phyloP scores from a whole-genome alignment of 2,329 filamentous ascomycete species.

The Ceratocystis huliohia region DNA sequence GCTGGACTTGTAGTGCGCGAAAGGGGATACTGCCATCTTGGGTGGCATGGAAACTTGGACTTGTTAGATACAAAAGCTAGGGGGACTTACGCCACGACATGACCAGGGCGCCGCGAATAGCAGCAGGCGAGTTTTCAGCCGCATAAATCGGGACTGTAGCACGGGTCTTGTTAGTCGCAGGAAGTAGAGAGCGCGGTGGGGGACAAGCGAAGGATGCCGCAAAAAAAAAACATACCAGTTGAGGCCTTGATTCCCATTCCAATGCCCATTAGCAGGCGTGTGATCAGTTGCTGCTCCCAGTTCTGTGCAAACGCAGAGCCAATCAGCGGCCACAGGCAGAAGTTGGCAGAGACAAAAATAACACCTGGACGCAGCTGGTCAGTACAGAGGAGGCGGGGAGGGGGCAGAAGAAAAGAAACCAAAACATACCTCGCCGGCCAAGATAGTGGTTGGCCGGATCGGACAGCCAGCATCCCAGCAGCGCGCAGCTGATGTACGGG shows the following conservation, averaged over 20 bases:
- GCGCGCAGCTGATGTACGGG: constrained; percentile 32
- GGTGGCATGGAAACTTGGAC: neutral
- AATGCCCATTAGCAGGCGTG: constrained; percentile 39
- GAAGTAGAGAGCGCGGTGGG: neutral
- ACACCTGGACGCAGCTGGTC: constrained; percentile 34
- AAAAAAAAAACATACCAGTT: constrained; percentile 25
- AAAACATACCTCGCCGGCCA: constrained; percentile 40
- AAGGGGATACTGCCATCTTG: too few relatives aligned
- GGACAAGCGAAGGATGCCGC: neutral
- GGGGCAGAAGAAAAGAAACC: neutral
- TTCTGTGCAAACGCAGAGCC: constrained; percentile 46
- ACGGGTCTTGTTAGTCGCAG: neutral
- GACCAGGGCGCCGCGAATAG: constrained; percentile 41
- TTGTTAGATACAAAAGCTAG: neutral
- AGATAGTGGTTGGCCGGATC: constrained; percentile 48
- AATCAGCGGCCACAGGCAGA: constrained; percentile 49
- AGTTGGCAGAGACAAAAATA: constrained; percentile 50
- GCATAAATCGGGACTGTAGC: constrained; percentile 38
- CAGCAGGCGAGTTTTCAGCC: constrained; percentile 39
- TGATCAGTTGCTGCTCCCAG: constrained; percentile 45
- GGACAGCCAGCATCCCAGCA: constrained; percentile 45
- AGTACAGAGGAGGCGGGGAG: neutral
- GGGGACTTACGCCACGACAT: constrained; percentile 39
- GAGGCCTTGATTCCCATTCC: constrained; percentile 45
- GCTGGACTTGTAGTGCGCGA: neutral